Evolutionary conservation across 2,329 filamentous ascomycete genomes (phyloP).

Genomic region (Phyllachora maydis): DNA sequence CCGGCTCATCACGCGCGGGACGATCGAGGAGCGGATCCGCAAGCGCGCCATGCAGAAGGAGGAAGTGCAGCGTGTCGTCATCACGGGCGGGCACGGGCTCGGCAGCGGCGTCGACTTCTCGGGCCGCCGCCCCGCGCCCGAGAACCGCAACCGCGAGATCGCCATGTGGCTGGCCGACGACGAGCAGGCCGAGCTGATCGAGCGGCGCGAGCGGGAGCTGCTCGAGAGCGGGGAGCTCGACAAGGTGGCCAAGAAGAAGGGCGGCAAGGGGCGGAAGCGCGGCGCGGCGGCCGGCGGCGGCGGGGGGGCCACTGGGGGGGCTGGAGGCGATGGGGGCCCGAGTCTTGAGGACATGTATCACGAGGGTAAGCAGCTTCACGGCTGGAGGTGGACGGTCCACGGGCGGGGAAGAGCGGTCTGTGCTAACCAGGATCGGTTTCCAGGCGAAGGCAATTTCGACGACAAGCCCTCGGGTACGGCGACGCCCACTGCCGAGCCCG

Average conservation of each 20-base stretch:
- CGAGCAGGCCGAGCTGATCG: constrained; percentile 84
- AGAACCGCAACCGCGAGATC: constrained; percentile 94
- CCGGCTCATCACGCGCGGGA: constrained; percentile 86
- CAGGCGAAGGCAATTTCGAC: constrained; percentile 96
- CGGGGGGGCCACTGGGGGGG: constrained; percentile 4
- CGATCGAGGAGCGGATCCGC: constrained; percentile 93
- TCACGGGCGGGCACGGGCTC: constrained; percentile 45
- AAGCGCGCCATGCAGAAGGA: constrained; percentile 96
- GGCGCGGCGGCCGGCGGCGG: constrained; percentile 17
- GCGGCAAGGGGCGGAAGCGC: constrained; percentile 26
- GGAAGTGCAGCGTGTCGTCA: constrained; percentile 93
- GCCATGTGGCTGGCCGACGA: constrained; percentile 98
- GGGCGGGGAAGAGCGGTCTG: too few relatives aligned
- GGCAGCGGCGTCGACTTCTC: constrained; percentile 88
- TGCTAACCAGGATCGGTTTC: too few relatives aligned
- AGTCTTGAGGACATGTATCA: constrained; percentile 97
- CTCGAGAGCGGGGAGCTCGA: constrained; percentile 49
- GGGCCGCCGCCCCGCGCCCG: constrained; percentile 52
- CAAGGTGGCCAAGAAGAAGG: constrained; percentile 38
- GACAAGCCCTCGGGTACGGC: constrained; percentile 76
- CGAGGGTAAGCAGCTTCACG: constrained; percentile 93
- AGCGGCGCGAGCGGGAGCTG: constrained; percentile 76
- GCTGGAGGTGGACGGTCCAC: too few relatives aligned
- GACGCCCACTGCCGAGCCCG: constrained; percentile 47
- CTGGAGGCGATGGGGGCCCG: constrained; percentile 14